phyloP scores from a whole-genome alignment of 257 asterid genomes.

The Pogostemon cablin region DNA sequence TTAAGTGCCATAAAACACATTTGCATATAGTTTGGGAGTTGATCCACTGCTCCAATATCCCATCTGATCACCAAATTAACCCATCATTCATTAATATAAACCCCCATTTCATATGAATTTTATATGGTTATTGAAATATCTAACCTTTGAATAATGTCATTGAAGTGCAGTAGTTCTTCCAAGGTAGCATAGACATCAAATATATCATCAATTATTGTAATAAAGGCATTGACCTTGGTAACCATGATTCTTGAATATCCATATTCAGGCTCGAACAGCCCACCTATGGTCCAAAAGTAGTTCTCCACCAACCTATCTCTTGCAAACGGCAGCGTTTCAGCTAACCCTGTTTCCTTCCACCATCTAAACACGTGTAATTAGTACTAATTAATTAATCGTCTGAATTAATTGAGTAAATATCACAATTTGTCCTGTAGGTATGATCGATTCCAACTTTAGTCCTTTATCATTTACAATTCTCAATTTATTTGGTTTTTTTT shows the following conservation, averaged over 20 bases:
- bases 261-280: constrained; percentile 31
- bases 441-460: too few relatives aligned
- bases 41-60: constrained; percentile 32
- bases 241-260: constrained; percentile 30
- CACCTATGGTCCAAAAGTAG: constrained; percentile 42
- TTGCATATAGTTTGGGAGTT: constrained; percentile 49
- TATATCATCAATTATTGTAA: constrained; percentile 42
- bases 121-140: background rate
- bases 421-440: too few relatives aligned
- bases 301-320: constrained; percentile 55
- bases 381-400: background rate
- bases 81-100: too few relatives aligned
- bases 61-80: constrained; percentile 26
- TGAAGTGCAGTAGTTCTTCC: constrained; percentile 40
- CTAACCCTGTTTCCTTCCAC: constrained; percentile 46
- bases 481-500: too few relatives aligned
- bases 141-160: constrained; percentile 41
- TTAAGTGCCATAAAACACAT: constrained; percentile 38
- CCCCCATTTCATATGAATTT: too few relatives aligned
- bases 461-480: too few relatives aligned
- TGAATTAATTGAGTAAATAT: background rate
- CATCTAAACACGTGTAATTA: constrained; percentile 32
- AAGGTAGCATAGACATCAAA: constrained; percentile 43
- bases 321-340: constrained; percentile 44
- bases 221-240: constrained; percentile 36